Evolutionary conservation across 2,329 filamentous ascomycete species (phyloP).

Genomic region (Atkinsonella texensis): DNA sequence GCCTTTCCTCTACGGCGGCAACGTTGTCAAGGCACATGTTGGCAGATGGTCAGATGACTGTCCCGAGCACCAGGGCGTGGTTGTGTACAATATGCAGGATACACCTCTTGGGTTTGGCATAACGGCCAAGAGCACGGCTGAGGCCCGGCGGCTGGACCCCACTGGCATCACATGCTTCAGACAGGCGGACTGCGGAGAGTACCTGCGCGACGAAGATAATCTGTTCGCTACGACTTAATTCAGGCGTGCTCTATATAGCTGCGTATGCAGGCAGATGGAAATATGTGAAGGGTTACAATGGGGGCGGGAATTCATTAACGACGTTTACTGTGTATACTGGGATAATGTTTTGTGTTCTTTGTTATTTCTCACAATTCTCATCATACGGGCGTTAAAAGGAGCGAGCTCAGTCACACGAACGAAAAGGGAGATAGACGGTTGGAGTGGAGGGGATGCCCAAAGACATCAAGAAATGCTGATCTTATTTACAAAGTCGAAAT

Average conservation of each 20-base stretch:
- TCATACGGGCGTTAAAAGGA: not conserved
- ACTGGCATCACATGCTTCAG: constrained; percentile 83
- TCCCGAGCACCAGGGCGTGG: constrained; percentile 82
- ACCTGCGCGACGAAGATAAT: constrained; percentile 70
- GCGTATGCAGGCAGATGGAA: not conserved
- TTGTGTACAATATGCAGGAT: constrained; percentile 87
- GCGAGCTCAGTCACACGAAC: not conserved
- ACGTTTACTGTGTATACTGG: not conserved
- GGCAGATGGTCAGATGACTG: constrained; percentile 83
- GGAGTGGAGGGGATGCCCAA: not conserved
- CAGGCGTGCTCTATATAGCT: not conserved
- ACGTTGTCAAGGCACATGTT: constrained; percentile 61
- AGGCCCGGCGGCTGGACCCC: constrained; percentile 74
- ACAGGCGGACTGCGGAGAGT: constrained; percentile 91
- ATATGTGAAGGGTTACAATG: not conserved
- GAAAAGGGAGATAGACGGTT: not conserved
- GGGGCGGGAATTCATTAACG: not conserved
- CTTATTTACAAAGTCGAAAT: not conserved
- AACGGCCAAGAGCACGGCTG: constrained; percentile 75
- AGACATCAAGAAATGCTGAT: constrained; percentile 1
- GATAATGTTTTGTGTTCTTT: not conserved
- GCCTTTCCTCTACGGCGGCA: constrained; percentile 92
- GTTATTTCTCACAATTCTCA: not conserved
- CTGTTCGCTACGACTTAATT: constrained; percentile 29
- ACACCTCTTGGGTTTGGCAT: constrained; percentile 89